phyloP scores from a whole-genome alignment of 495 filamentous ascomycete genomes.

The Talaromyces liani region DNA sequence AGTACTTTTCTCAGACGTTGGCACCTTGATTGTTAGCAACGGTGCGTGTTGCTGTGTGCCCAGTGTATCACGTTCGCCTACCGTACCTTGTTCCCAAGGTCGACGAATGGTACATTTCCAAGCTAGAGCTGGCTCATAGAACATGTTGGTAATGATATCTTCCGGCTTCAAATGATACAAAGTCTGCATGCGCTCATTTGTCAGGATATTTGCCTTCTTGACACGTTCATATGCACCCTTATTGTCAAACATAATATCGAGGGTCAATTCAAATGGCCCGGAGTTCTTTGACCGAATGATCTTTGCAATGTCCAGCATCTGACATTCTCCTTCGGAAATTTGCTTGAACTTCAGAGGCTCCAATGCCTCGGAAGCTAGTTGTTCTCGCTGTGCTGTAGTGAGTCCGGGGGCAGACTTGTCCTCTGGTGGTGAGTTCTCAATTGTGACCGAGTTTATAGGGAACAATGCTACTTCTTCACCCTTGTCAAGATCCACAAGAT shows the following conservation, averaged over 20 bases:
- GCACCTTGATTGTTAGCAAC: slow-evolving; percentile 8
- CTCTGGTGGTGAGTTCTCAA: neutral
- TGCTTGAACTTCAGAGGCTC: neutral
- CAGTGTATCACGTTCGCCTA: slow-evolving; percentile 11
- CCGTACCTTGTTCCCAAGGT: slow-evolving; percentile 7
- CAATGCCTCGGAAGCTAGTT: neutral
- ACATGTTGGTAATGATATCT: slow-evolving; percentile 30
- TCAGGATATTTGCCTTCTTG: slow-evolving; percentile 26
- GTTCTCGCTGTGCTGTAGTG: neutral
- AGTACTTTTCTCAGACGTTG: neutral
- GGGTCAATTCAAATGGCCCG: slow-evolving; percentile 43
- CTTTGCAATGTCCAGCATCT: slow-evolving; percentile 26
- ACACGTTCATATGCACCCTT: slow-evolving; percentile 23
- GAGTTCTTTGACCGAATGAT: slow-evolving; percentile 44
- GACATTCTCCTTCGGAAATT: slow-evolving; percentile 8
- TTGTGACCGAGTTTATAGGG: neutral
- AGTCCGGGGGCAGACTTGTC: neutral
- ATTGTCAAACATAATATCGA: slow-evolving; percentile 41
- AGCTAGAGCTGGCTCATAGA: slow-evolving; percentile 35
- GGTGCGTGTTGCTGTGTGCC: slow-evolving; percentile 12
- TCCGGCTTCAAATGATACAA: slow-evolving; percentile 24
- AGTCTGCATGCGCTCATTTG: slow-evolving; percentile 15
- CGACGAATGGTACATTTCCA: slow-evolving; percentile 37
- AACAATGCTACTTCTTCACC: slow-evolving; percentile 18
- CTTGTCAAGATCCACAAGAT: slow-evolving; percentile 32